These are phyloP conservation scores for Stephanocyclus meneghinianus DNA, from an alignment of 352 stramenopile genomes.

Conservation along the genomic window DNA sequence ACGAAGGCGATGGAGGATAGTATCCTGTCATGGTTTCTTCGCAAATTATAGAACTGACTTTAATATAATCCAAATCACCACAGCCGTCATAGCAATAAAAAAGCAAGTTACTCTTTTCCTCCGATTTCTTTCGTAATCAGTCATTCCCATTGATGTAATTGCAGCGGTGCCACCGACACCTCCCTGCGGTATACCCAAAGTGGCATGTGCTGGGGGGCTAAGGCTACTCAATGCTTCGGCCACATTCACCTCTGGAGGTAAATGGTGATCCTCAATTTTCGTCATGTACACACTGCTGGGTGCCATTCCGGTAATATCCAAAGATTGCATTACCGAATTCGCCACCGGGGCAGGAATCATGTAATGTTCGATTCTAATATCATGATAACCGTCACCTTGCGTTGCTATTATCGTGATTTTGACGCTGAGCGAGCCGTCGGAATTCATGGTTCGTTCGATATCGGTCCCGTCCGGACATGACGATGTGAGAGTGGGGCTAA, in stretches of 20 bases:
- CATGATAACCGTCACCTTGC: slow-evolving; percentile 13
- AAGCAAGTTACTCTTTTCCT: neutral
- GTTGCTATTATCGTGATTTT: neutral
- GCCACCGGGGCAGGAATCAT: slow-evolving; percentile 16
- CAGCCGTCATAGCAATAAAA: neutral
- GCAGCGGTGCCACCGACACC: neutral
- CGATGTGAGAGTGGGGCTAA: neutral
- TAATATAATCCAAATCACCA: neutral
- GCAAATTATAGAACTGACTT: neutral
- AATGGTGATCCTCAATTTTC: slow-evolving; percentile 26
- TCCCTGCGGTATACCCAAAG: neutral
- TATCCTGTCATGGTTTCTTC: neutral
- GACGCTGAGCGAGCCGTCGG: neutral
- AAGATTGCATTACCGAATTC: neutral
- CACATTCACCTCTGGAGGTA: slow-evolving; percentile 12
- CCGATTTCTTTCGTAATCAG: slow-evolving; percentile 3
- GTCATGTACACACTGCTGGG: slow-evolving; percentile 41
- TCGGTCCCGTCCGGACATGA: neutral
- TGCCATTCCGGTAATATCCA: slow-evolving; percentile 25
- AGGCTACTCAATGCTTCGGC: neutral
- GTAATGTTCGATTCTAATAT: slow-evolving; percentile 23
- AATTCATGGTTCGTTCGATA: neutral
- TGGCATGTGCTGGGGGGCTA: neutral
- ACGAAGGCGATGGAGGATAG: neutral
- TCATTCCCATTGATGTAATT: neutral